Conservation (phyloP, 2,329 filamentous ascomycete species). For the Septoria linicola region DNA sequence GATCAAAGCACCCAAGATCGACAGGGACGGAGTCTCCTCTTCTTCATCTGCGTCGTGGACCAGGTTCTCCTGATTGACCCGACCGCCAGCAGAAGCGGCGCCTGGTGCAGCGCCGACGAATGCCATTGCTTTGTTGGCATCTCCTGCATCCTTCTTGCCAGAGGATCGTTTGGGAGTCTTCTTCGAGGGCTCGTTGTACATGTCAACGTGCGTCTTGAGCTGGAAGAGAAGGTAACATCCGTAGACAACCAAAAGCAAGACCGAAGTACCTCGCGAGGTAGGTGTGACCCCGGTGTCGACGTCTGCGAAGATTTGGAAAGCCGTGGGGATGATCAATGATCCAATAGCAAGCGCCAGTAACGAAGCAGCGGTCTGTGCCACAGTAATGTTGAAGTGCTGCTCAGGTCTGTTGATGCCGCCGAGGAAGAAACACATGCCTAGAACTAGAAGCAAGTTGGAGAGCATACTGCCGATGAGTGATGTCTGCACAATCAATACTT, state of each 20-base stretch:
- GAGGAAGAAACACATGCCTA: constrained; percentile 92
- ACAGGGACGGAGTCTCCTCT: constrained; percentile 71
- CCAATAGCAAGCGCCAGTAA: constrained; percentile 76
- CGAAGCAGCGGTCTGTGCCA: constrained; percentile 84
- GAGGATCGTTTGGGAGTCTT: constrained; percentile 65
- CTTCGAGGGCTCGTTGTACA: constrained; percentile 77
- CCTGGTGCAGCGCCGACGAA: constrained; percentile 54
- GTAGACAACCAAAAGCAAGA: constrained; percentile 84
- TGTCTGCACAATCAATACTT: constrained; percentile 85
- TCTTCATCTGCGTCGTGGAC: constrained; percentile 55
- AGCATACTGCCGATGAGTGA: constrained; percentile 89
- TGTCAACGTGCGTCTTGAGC: constrained; percentile 74
- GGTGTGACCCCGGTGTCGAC: constrained; percentile 32
- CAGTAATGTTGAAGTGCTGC: constrained; percentile 88
- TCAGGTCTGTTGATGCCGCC: constrained; percentile 75
- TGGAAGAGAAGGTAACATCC: constrained; percentile 85
- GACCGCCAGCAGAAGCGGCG: constrained; percentile 51
- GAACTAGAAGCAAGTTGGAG: constrained; percentile 82
- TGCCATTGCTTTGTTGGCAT: constrained; percentile 51
- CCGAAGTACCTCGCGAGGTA: constrained; percentile 68
- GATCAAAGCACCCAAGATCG: constrained; percentile 67
- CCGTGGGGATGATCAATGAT: constrained; percentile 83
- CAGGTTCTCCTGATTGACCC: constrained; percentile 51
- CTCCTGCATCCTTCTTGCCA: constrained; percentile 51
- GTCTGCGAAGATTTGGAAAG: constrained; percentile 62